phyloP scores from a whole-genome alignment of 2,329 filamentous ascomycete genomes.

The Ophiostoma novo-ulmi region DNA sequence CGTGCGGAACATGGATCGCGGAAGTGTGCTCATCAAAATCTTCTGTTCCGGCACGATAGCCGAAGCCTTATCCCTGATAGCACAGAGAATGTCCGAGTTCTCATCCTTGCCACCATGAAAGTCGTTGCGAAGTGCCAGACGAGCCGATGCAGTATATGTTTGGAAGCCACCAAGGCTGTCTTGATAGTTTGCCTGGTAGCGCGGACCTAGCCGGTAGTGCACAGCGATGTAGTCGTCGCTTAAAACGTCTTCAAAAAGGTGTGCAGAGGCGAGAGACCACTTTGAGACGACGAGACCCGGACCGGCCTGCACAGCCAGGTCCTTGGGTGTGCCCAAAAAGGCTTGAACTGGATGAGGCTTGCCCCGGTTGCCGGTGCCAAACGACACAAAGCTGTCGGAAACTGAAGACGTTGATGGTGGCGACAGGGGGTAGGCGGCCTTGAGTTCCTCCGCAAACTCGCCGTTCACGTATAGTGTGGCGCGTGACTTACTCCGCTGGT shows the following conservation, averaged over 20 bases:
- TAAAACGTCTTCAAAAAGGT: constrained; percentile 79
- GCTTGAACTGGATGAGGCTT: constrained; percentile 73
- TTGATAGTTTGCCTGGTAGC: constrained; percentile 94
- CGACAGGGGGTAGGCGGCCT: constrained; percentile 77
- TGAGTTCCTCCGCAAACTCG: constrained; percentile 87
- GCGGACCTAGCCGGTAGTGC: constrained; percentile 79
- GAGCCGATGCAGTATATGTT: constrained; percentile 89
- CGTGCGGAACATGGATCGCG: constrained; percentile 72
- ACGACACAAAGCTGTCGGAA: constrained; percentile 65
- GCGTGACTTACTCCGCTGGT: constrained; percentile 72
- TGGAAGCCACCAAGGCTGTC: constrained; percentile 94
- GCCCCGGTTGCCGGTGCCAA: constrained; percentile 48
- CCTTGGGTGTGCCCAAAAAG: constrained; percentile 87
- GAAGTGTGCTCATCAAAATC: constrained; percentile 76
- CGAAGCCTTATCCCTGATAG: constrained; percentile 80
- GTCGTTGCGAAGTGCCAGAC: constrained; percentile 86
- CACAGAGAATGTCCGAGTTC: constrained; percentile 82
- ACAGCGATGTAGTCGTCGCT: constrained; percentile 92
- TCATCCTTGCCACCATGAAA: constrained; percentile 86
- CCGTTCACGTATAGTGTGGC: constrained; percentile 88
- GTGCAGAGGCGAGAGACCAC: constrained; percentile 81
- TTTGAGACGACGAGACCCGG: constrained; percentile 67
- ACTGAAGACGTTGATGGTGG: constrained; percentile 60
- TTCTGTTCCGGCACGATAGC: constrained; percentile 74
- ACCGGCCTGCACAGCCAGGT: constrained; percentile 72